Conservation (phyloP, 805 yeast species). For the Zygotorulaspora chibaensis region DNA sequence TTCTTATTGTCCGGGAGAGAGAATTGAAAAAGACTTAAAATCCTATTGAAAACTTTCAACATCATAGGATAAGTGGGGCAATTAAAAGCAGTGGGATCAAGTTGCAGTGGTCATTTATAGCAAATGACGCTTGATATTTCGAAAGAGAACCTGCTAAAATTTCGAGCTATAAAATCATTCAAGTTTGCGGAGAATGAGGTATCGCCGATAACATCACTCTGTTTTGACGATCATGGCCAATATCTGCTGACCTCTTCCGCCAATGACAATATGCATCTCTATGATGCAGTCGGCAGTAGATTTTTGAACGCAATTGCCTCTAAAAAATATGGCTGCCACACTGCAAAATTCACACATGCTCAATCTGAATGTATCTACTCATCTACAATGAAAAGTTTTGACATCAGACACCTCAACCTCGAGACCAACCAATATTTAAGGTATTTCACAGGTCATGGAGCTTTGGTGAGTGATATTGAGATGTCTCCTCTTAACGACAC, state of each 20-base stretch:
- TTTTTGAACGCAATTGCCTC: conserved; percentile 66
- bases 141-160: conserved; percentile 25
- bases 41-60: not conserved
- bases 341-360: conserved; percentile 78
- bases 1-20: not conserved
- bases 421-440: conserved; percentile 75
- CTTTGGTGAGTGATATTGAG: conserved; percentile 66
- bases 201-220: conserved; percentile 62
- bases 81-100: not conserved
- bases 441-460: conserved; percentile 85
- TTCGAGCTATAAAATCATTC: conserved; percentile 48
- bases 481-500: conserved; percentile 65
- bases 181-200: conserved; percentile 44
- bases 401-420: conserved; percentile 69
- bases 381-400: conserved; percentile 74
- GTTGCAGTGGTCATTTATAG: not conserved
- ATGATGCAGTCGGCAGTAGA: conserved; percentile 68
- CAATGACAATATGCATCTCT: conserved; percentile 79
- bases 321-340: conserved; percentile 87
- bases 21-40: not conserved
- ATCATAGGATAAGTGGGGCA: not conserved
- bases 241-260: conserved; percentile 70
- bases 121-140: conserved; percentile 24
- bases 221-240: conserved; percentile 81
- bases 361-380: conserved; percentile 73